Evolutionary conservation across 1,284 basidiomycete genomes (phyloP).

Genomic region (Apiotrichum brassicae): DNA sequence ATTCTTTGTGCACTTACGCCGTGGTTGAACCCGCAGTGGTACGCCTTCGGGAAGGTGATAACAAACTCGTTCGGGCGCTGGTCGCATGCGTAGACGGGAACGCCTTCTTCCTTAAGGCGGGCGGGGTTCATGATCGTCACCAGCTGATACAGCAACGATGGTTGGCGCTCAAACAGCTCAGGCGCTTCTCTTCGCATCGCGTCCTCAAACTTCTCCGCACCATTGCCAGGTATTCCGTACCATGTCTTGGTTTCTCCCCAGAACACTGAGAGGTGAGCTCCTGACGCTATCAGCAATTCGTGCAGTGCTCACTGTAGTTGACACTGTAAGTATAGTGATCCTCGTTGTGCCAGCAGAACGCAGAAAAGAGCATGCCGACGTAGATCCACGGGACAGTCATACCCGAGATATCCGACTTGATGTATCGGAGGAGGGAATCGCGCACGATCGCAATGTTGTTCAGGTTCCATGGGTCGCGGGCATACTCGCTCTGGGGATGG

Average conservation of each 20-base stretch:
- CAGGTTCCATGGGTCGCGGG: slow-evolving; percentile 93
- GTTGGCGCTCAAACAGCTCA: slow-evolving; percentile 97
- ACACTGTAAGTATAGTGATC: slow-evolving; percentile 98
- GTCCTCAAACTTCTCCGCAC: slow-evolving; percentile 92
- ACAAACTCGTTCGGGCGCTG: slow-evolving; percentile 98
- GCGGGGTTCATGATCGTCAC: slow-evolving; percentile 97
- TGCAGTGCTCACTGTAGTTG: slow-evolving; percentile 66
- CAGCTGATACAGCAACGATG: slow-evolving; percentile 92
- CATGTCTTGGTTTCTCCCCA: slow-evolving; percentile 99
- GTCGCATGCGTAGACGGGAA: slow-evolving; percentile 90
- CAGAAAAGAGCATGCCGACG: slow-evolving; percentile 98
- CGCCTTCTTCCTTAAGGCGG: slow-evolving; percentile 75
- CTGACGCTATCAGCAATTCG: not conserved
- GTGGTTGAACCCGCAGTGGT: slow-evolving; percentile 98
- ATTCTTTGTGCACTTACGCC: slow-evolving; percentile 57
- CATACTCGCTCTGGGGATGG: slow-evolving; percentile 77
- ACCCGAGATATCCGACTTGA: slow-evolving; percentile 97
- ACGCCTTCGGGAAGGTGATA: slow-evolving; percentile 95
- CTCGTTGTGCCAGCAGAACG: slow-evolving; percentile 99
- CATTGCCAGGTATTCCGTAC: slow-evolving; percentile 94
- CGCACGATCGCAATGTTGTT: slow-evolving; percentile 91
- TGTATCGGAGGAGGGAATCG: slow-evolving; percentile 69
- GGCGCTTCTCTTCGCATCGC: slow-evolving; percentile 94
- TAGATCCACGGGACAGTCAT: slow-evolving; percentile 99
- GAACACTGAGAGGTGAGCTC: slow-evolving; percentile 62